Percentiles rank a stretch among this genome's conserved stretches.
Conservation (phyloP, 352 stramenopile species). For the Phytopythium vexans region DNA sequence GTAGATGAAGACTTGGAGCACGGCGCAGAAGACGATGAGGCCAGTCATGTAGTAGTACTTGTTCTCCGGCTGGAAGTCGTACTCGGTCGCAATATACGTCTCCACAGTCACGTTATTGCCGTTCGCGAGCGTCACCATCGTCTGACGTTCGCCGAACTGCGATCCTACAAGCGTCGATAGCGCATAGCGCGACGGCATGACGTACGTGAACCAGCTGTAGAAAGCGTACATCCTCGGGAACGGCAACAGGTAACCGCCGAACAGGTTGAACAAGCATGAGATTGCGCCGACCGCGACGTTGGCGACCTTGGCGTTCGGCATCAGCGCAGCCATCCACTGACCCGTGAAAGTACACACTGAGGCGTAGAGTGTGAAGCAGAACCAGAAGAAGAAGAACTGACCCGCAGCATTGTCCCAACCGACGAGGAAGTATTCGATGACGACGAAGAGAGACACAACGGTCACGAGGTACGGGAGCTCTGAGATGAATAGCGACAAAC, state of each 20-base stretch:
- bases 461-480: conserved; percentile 62
- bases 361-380: conserved; percentile 58
- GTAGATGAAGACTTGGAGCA: conserved; percentile 54
- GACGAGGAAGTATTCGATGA: conserved; percentile 67
- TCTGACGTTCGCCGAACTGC: conserved; percentile 33
- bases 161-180: conserved; percentile 33
- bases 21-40: conserved; percentile 50
- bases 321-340: conserved; percentile 74
- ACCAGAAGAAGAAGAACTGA: conserved; percentile 42
- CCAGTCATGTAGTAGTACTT: conserved; percentile 48
- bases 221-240: conserved; percentile 41
- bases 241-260: conserved; percentile 51
- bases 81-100: conserved; percentile 32
- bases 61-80: conserved; percentile 46
- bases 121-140: conserved; percentile 14
- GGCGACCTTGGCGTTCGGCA: conserved; percentile 71
- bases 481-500: conserved; percentile 53
- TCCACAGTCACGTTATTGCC: conserved; percentile 16
- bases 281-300: conserved; percentile 70
- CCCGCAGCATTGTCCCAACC: conserved; percentile 25
- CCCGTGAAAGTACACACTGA: conserved; percentile 61
- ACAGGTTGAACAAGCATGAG: conserved; percentile 69
- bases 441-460: conserved; percentile 42
- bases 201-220: conserved; percentile 73
- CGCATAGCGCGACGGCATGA: conserved; percentile 61